A percentile compares a stretch with the other conserved stretches of the same genome.
phyloP scores from a whole-genome alignment of 2,329 filamentous ascomycete genomes.

The Conoideocrella luteorostrata region DNA sequence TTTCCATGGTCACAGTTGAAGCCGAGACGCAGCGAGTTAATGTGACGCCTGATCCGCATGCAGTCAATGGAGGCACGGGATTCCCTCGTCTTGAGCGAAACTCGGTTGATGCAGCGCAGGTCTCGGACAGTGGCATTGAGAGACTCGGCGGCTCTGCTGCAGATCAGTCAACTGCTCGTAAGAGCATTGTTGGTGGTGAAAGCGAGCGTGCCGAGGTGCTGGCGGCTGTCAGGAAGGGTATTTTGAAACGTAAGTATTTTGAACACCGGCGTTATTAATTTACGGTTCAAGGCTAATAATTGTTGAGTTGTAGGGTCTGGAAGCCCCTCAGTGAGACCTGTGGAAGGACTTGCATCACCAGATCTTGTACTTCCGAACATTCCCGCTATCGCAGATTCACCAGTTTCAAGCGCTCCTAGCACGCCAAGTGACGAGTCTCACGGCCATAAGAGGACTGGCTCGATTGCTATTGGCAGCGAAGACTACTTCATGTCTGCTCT shows the following conservation, averaged over 20 bases:
- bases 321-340: conserved; percentile 56
- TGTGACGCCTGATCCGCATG: conserved; percentile 62
- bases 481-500: conserved; percentile 84
- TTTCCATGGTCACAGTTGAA: conserved; percentile 94
- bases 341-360: conserved; percentile 42
- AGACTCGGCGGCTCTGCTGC: conserved; percentile 50
- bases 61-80: conserved; percentile 64
- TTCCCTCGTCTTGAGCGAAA: conserved; percentile 82
- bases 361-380: conserved; percentile 55
- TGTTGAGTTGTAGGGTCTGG: conserved; percentile 48
- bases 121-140: conserved; percentile 39
- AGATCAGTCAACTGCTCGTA: conserved; percentile 59
- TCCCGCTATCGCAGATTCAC: conserved; percentile 65
- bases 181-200: conserved; percentile 88
- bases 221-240: conserved; percentile 89
- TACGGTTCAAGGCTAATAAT: not conserved
- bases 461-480: conserved; percentile 69
- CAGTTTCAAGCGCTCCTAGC: conserved; percentile 77
- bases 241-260: conserved; percentile 75
- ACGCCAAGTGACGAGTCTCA: conserved; percentile 75
- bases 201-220: conserved; percentile 86
- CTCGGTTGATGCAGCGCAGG: conserved; percentile 61
- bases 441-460: conserved; percentile 59
- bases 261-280: too few species aligned
- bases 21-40: conserved; percentile 82